Evolutionary conservation across 805 yeast species (phyloP).

Genomic region (Candida cerambycidarum): DNA sequence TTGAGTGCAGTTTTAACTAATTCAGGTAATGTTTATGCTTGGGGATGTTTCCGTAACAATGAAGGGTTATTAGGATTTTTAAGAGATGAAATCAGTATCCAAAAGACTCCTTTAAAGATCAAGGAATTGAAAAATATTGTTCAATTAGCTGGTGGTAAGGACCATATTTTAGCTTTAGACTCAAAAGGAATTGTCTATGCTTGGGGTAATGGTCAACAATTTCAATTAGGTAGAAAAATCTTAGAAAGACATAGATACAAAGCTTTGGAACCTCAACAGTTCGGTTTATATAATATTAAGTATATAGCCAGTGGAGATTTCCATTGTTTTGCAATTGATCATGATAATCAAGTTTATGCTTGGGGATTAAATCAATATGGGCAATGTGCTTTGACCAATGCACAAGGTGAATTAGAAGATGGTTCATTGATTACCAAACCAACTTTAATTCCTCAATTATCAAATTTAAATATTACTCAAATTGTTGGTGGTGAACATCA

Average conservation of each 20-base stretch:
- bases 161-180: constrained; percentile 84
- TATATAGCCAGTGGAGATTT: constrained; percentile 91
- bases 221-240: constrained; percentile 85
- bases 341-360: constrained; percentile 65
- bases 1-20: constrained; percentile 76
- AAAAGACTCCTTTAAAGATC: constrained; percentile 65
- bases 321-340: constrained; percentile 89
- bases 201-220: constrained; percentile 97
- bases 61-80: constrained; percentile 89
- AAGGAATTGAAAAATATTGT: constrained; percentile 64
- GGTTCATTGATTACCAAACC: constrained; percentile 82
- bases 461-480: constrained; percentile 52
- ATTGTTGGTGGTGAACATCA: constrained; percentile 97
- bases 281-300: constrained; percentile 77
- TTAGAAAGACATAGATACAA: constrained; percentile 73
- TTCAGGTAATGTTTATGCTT: constrained; percentile 88
- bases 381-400: constrained; percentile 74
- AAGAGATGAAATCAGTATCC: constrained; percentile 56
- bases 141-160: constrained; percentile 89
- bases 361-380: constrained; percentile 99
- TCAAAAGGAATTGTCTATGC: constrained; percentile 84
- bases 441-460: constrained; percentile 64
- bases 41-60: constrained; percentile 96
- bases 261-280: constrained; percentile 76
- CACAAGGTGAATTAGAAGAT: constrained; percentile 73